Conservation (phyloP, 1,284 basidiomycete species). For the Lignosus rhinocerotis region DNA sequence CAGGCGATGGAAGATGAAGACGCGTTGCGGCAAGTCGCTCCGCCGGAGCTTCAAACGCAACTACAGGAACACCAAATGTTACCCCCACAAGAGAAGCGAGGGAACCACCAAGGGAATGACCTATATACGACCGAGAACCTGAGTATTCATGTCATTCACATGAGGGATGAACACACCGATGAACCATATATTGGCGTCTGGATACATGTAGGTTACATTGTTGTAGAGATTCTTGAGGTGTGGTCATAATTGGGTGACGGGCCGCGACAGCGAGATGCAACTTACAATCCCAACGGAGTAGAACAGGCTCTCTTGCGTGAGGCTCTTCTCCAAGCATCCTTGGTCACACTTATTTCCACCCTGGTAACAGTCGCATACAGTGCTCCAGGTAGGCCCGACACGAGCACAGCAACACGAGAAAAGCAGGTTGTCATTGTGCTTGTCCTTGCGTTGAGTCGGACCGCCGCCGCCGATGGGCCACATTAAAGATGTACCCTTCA, state of each 20-base stretch:
- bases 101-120: conserved; percentile 87
- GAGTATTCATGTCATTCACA: neutral
- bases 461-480: conserved; percentile 78
- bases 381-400: conserved; percentile 91
- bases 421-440: conserved; percentile 91
- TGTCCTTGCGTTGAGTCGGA: conserved; percentile 88
- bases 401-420: conserved; percentile 97
- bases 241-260: neutral
- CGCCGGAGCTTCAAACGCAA: conserved; percentile 91
- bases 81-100: conserved; percentile 83
- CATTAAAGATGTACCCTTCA: conserved; percentile 91
- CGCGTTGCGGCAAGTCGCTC: conserved; percentile 84
- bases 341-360: conserved; percentile 83
- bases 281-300: conserved; percentile 82
- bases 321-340: conserved; percentile 77
- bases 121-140: neutral
- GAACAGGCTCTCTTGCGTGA: conserved; percentile 86
- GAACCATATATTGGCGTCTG: conserved; percentile 91
- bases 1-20: conserved; percentile 87
- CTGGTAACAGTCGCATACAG: conserved; percentile 91
- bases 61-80: conserved; percentile 89
- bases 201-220: conserved; percentile 93
- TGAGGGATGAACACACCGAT: conserved; percentile 42
- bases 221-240: conserved; percentile 80
- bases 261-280: conserved; percentile 7